Conservation (phyloP, 306 rosid genomes). For the Arachis hypogaea region DNA sequence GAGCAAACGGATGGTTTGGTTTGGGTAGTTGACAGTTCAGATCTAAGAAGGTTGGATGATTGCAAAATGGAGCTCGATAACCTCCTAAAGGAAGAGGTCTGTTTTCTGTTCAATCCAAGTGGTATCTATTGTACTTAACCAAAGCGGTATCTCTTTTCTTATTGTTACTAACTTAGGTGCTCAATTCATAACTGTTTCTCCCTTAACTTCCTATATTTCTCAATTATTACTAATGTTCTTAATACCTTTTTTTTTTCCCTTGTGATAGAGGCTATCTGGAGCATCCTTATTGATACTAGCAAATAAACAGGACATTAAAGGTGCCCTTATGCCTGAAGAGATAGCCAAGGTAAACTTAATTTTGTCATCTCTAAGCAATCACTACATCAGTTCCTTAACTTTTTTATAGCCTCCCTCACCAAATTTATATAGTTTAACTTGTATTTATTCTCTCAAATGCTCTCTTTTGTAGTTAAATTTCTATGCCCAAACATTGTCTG, state of each 20-base stretch:
- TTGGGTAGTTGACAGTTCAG: constrained; percentile 94
- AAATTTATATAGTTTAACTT: too few relatives aligned
- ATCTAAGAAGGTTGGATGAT: constrained; percentile 85
- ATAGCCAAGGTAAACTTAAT: constrained; percentile 65
- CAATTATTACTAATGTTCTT: neutral
- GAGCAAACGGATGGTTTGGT: constrained; percentile 94
- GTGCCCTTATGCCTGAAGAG: constrained; percentile 75
- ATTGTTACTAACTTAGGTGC: neutral
- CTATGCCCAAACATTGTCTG: neutral
- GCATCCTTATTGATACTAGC: constrained; percentile 85
- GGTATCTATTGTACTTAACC: neutral
- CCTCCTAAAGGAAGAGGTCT: constrained; percentile 91
- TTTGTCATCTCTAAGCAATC: neutral
- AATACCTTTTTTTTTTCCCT: constrained; percentile 27
- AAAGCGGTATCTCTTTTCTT: neutral
- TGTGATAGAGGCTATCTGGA: constrained; percentile 80
- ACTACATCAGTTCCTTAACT: too few relatives aligned
- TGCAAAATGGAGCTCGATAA: constrained; percentile 86
- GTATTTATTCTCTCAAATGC: too few relatives aligned
- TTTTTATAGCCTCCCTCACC: too few relatives aligned
- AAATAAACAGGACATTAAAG: constrained; percentile 92
- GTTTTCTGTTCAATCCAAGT: constrained; percentile 33
- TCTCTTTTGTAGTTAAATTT: too few relatives aligned
- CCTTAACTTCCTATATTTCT: neutral
- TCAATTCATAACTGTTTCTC: neutral